phyloP scores from a whole-genome alignment of 2,329 filamentous ascomycete species.

The Fusarium vanettenii region DNA sequence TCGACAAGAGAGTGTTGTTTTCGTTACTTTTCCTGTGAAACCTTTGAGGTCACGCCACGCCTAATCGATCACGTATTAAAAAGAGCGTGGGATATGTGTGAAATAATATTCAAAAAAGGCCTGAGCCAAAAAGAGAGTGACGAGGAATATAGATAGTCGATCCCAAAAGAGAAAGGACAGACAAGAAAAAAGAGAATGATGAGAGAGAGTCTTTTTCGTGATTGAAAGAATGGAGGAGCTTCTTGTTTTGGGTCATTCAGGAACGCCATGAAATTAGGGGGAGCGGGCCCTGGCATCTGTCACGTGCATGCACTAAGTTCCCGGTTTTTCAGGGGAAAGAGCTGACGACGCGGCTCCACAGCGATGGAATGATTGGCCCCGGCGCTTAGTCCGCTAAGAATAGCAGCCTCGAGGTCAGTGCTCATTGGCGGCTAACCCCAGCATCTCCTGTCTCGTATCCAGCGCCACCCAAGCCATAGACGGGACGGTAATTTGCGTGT shows the following conservation, averaged over 20 bases:
- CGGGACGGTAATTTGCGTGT: conserved; percentile 34
- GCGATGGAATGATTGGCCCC: conserved; percentile 31
- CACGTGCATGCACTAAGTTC: conserved; percentile 38
- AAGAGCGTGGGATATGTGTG: conserved; percentile 23
- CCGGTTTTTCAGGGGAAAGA: conserved; percentile 41
- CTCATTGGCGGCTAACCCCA: conserved; percentile 34
- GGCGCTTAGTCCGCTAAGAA: conserved; percentile 33
- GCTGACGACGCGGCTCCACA: conserved; percentile 32
- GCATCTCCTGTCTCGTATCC: conserved; percentile 39
- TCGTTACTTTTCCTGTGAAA: conserved; percentile 24
- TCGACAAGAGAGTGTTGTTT: conserved; percentile 17
- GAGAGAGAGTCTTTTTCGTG: conserved; percentile 4
- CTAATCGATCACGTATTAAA: conserved; percentile 29
- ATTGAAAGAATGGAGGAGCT: conserved; percentile 27
- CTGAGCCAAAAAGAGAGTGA: conserved; percentile 40
- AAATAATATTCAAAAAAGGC: conserved; percentile 30
- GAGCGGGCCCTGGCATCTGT: conserved; percentile 23
- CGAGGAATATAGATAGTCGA: conserved; percentile 35
- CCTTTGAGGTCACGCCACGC: conserved; percentile 27
- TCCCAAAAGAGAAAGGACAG: conserved; percentile 27
- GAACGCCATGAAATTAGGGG: conserved; percentile 42
- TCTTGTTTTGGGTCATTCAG: conserved; percentile 28
- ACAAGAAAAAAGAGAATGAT: conserved; percentile 27
- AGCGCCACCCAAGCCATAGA: conserved; percentile 16
- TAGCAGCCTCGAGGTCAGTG: conserved; percentile 21